phyloP scores from a whole-genome alignment of 108 stramenopile species.

The Pseudonitzschia pungens region DNA sequence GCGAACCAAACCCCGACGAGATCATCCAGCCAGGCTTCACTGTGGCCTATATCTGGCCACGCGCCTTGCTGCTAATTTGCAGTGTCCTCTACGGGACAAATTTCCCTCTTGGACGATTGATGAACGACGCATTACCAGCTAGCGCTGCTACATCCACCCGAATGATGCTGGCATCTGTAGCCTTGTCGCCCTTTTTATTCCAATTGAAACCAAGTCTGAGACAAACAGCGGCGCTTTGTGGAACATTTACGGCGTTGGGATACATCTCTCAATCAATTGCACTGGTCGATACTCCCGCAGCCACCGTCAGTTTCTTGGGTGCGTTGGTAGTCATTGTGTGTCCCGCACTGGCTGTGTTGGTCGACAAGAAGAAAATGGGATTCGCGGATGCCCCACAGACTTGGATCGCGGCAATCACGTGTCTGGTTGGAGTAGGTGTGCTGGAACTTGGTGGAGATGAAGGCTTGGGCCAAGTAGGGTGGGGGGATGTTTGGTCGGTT shows the following conservation, averaged over 20 bases:
- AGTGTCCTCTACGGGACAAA: conserved; percentile 61
- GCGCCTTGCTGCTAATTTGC: background rate
- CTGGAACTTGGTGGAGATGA: conserved; percentile 47
- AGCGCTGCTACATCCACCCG: conserved; percentile 57
- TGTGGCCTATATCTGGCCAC: conserved; percentile 4
- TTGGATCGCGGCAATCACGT: conserved; percentile 59
- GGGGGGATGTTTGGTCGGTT: conserved; percentile 55
- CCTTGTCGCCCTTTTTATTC: conserved; percentile 61
- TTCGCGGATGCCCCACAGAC: conserved; percentile 53
- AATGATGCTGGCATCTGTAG: conserved; percentile 55
- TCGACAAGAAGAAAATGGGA: conserved; percentile 56
- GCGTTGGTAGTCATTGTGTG: conserved; percentile 60
- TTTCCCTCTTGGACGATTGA: conserved; percentile 68
- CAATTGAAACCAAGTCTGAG: conserved; percentile 40
- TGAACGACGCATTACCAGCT: conserved; percentile 64
- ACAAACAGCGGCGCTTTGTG: conserved; percentile 40
- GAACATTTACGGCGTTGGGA: conserved; percentile 55
- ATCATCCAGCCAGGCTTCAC: background rate
- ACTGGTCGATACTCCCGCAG: conserved; percentile 52
- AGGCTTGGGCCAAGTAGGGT: conserved; percentile 23
- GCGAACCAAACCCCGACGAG: background rate
- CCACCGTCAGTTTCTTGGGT: conserved; percentile 64
- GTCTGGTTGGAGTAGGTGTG: conserved; percentile 59
- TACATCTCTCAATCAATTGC: conserved; percentile 64
- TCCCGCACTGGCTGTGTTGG: conserved; percentile 44